Conservation (phyloP, 2,329 filamentous ascomycete species). For the Pseudopithomyces maydicus region DNA sequence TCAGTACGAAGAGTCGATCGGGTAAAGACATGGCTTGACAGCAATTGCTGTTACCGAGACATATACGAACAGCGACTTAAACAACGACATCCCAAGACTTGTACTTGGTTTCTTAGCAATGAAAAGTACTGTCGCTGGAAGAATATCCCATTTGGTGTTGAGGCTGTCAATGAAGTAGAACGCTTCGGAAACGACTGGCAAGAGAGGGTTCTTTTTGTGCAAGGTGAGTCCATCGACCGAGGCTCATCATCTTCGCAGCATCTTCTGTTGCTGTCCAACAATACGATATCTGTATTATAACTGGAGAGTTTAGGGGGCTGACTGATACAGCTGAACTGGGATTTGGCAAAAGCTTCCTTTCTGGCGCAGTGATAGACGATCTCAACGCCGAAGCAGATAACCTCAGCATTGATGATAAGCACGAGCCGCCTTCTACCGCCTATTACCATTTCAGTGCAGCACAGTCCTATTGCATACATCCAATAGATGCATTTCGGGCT, state of each 20-base stretch:
- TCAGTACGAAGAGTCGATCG: slow-evolving; percentile 31
- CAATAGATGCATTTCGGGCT: slow-evolving; percentile 30
- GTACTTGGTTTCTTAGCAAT: slow-evolving; percentile 31
- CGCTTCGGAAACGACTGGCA: slow-evolving; percentile 26
- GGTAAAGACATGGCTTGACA: slow-evolving; percentile 31
- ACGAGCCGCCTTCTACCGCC: slow-evolving; percentile 23
- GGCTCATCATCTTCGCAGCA: background rate
- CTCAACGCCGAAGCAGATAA: slow-evolving; percentile 25
- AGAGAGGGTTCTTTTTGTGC: slow-evolving; percentile 35
- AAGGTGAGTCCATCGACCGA: slow-evolving; percentile 21
- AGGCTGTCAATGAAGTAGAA: slow-evolving; percentile 23
- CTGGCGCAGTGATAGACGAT: slow-evolving; percentile 28
- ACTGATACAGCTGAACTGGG: slow-evolving; percentile 28
- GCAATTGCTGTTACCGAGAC: slow-evolving; percentile 14
- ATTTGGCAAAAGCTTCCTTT: slow-evolving; percentile 37
- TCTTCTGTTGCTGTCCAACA: background rate
- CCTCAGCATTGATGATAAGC: slow-evolving; percentile 28
- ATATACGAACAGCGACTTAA: slow-evolving; percentile 13
- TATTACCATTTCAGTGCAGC: slow-evolving; percentile 31
- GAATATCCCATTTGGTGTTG: slow-evolving; percentile 21
- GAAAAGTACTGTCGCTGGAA: slow-evolving; percentile 32
- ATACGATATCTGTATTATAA: background rate
- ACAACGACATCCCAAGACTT: slow-evolving; percentile 22
- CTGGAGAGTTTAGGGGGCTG: background rate
- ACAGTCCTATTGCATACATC: slow-evolving; percentile 18